Evolutionary conservation across 176 grass and related monocot genomes (phyloP).

Genomic region (Chloris gayana): DNA sequence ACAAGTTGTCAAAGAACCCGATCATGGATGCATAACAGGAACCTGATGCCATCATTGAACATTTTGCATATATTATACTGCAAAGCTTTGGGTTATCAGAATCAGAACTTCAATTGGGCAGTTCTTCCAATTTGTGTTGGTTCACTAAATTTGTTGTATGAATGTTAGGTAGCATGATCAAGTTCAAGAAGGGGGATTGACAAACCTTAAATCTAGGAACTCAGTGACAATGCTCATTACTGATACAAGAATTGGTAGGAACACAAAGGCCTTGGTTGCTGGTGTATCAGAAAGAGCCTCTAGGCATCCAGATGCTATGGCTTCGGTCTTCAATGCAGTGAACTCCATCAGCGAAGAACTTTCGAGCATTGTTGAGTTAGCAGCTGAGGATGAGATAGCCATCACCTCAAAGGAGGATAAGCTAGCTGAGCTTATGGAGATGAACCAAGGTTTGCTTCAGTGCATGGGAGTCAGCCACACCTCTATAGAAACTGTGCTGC

Average conservation of each 20-base stretch:
- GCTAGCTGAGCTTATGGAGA: slow-evolving; percentile 86
- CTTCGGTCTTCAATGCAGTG: slow-evolving; percentile 68
- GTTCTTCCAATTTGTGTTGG: background rate
- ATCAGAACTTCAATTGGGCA: background rate
- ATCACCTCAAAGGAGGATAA: slow-evolving; percentile 79
- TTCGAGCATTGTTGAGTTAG: slow-evolving; percentile 60
- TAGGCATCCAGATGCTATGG: slow-evolving; percentile 74
- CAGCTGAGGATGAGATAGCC: slow-evolving; percentile 54
- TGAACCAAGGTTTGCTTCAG: slow-evolving; percentile 97
- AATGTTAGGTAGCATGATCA: slow-evolving; percentile 83
- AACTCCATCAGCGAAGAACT: slow-evolving; percentile 83
- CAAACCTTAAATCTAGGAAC: slow-evolving; percentile 54
- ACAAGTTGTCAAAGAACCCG: background rate
- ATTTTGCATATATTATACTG: background rate
- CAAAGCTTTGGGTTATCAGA: background rate
- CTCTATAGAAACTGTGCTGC: slow-evolving; percentile 79
- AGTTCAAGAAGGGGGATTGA: slow-evolving; percentile 75
- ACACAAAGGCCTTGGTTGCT: slow-evolving; percentile 83
- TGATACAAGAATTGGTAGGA: slow-evolving; percentile 87
- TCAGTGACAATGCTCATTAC: slow-evolving; percentile 89
- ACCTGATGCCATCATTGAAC: background rate
- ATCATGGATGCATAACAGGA: background rate
- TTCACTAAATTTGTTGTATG: slow-evolving; percentile 8
- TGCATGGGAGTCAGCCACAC: slow-evolving; percentile 89
- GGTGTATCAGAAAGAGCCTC: slow-evolving; percentile 75